A percentile compares a stretch with the other conserved stretches of the same genome.
phyloP scores from a whole-genome alignment of 2,329 filamentous ascomycete species.

The Trichoderma harzianum region DNA sequence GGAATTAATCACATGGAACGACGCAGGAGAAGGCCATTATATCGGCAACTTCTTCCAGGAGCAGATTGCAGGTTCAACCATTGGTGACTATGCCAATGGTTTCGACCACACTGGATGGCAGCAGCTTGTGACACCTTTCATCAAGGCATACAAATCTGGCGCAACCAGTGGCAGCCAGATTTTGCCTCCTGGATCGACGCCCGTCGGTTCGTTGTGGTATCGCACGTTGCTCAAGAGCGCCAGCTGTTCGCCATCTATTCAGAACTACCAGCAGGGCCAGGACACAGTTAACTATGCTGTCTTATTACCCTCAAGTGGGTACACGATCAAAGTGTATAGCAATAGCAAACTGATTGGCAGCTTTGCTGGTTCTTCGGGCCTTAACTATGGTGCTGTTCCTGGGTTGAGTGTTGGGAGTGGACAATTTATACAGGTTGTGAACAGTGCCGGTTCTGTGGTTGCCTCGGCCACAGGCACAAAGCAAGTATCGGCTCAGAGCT shows the following conservation, averaged over 20 bases:
- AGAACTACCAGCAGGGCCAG: constrained; percentile 6
- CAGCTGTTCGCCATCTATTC: not conserved
- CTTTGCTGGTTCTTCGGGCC: not conserved
- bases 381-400: constrained; percentile 5
- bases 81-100: not conserved
- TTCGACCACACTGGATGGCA: constrained; percentile 13
- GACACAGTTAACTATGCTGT: constrained; percentile 6
- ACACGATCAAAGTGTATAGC: not conserved
- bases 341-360: not conserved
- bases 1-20: not conserved
- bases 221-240: not conserved
- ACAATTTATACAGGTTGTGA: constrained; percentile 8
- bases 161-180: constrained; percentile 1
- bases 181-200: not conserved
- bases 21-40: constrained; percentile 5
- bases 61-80: not conserved
- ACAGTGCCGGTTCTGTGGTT: not conserved
- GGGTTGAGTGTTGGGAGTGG: not conserved
- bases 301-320: not conserved
- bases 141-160: constrained; percentile 6
- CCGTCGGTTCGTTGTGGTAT: constrained; percentile 7
- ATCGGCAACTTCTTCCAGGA: constrained; percentile 8
- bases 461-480: constrained; percentile 10
- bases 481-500: not conserved
- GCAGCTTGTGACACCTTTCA: constrained; percentile 4